phyloP scores from a whole-genome alignment of 192 early-diverging fungal species.

The Geranomyces variabilis region DNA sequence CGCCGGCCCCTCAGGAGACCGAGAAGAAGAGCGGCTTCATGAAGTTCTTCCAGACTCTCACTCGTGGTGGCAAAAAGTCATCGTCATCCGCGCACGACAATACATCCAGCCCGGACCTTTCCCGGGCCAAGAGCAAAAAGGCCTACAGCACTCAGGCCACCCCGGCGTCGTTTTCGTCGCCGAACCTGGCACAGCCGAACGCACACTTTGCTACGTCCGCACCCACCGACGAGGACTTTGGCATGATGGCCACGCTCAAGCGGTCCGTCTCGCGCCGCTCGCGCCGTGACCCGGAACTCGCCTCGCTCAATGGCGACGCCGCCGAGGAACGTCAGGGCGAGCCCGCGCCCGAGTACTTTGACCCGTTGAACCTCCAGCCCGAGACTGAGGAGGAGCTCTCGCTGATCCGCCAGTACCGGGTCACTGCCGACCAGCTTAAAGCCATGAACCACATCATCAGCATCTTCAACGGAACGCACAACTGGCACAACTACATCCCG shows the following conservation, averaged over 20 bases:
- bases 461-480: conserved; percentile 81
- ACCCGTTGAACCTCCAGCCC: conserved; percentile 44
- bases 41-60: conserved; percentile 36
- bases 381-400: conserved; percentile 37
- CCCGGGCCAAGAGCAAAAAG: conserved; percentile 20
- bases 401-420: conserved; percentile 59
- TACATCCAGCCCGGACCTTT: neutral
- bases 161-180: conserved; percentile 3
- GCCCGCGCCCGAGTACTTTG: conserved; percentile 37
- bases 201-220: conserved; percentile 23
- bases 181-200: neutral
- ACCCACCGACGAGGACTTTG: conserved; percentile 28
- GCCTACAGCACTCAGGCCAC: neutral
- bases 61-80: conserved; percentile 26
- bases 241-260: conserved; percentile 33
- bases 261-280: conserved; percentile 36
- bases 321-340: neutral
- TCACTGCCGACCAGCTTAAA: conserved; percentile 63
- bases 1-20: neutral
- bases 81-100: conserved; percentile 3
- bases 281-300: conserved; percentile 24
- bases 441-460: conserved; percentile 71
- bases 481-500: conserved; percentile 97
- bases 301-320: conserved; percentile 9
- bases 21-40: conserved; percentile 32